Evolutionary conservation across 2,329 filamentous ascomycete genomes (phyloP).

Genomic region (Alternaria longipes): DNA sequence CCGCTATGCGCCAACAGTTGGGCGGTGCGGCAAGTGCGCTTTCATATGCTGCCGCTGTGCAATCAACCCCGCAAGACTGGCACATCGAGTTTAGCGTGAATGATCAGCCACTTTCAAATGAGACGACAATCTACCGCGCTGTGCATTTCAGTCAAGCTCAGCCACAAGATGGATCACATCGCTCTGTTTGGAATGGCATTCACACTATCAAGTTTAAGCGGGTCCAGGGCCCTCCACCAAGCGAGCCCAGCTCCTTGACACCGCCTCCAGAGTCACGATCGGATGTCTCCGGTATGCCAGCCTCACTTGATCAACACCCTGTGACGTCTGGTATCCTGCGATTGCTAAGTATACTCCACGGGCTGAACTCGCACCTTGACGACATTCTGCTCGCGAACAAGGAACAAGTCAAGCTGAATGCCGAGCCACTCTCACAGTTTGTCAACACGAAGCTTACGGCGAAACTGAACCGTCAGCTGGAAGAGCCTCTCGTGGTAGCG

Average conservation of each 20-base stretch:
- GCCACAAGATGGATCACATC: constrained; percentile 71
- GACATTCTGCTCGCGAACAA: constrained; percentile 86
- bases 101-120: constrained; percentile 82
- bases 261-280: constrained; percentile 61
- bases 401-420: constrained; percentile 73
- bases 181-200: constrained; percentile 88
- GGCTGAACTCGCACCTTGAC: constrained; percentile 91
- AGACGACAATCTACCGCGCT: constrained; percentile 95
- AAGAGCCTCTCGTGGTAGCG: constrained; percentile 95
- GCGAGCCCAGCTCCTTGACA: constrained; percentile 72
- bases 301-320: constrained; percentile 82
- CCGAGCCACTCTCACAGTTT: constrained; percentile 89
- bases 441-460: constrained; percentile 99
- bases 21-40: constrained; percentile 63
- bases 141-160: constrained; percentile 76
- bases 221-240: constrained; percentile 81
- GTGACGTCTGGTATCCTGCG: constrained; percentile 87
- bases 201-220: constrained; percentile 93
- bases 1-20: constrained; percentile 42
- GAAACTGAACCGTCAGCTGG: constrained; percentile 94
- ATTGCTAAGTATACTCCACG: constrained; percentile 88
- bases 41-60: constrained; percentile 86
- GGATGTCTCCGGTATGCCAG: constrained; percentile 71
- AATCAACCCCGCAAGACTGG: constrained; percentile 88
- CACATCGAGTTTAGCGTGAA: constrained; percentile 95